phyloP scores from a whole-genome alignment of 2,329 filamentous ascomycete species.

The Colletotrichum euphorbiae region DNA sequence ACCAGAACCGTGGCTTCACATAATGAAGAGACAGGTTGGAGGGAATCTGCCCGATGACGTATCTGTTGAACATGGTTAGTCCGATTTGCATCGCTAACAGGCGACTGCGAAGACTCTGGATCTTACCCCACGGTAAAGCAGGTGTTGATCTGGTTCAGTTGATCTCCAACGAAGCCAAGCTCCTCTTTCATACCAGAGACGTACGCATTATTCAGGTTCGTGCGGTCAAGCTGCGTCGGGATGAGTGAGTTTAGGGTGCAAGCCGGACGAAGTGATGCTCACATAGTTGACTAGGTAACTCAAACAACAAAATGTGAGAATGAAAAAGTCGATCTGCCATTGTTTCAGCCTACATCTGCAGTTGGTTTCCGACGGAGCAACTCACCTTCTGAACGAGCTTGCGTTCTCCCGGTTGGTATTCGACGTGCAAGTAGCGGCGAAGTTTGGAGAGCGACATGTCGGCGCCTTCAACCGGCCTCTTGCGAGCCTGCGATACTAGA shows the following conservation, averaged over 20 bases:
- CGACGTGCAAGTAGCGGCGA: constrained; percentile 49
- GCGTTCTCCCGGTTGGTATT: constrained; percentile 53
- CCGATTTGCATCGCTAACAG: too few relatives aligned
- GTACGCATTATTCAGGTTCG: constrained; percentile 52
- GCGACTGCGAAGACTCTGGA: too few relatives aligned
- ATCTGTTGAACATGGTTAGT: constrained; percentile 40
- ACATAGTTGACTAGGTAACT: constrained; percentile 68
- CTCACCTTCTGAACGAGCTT: constrained; percentile 66
- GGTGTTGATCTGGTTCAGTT: constrained; percentile 65
- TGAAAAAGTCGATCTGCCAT: constrained; percentile 65
- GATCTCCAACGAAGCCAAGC: constrained; percentile 47
- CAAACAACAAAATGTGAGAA: constrained; percentile 72
- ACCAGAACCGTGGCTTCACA: constrained; percentile 71
- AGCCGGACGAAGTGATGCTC: constrained; percentile 39
- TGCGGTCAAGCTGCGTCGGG: constrained; percentile 36
- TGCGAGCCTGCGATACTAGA: not conserved
- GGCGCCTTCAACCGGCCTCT: not conserved
- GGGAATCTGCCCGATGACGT: constrained; percentile 69
- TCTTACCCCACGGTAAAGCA: constrained; percentile 58
- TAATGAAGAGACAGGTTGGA: constrained; percentile 73
- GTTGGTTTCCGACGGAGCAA: not conserved
- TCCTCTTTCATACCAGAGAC: constrained; percentile 55
- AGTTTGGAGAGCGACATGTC: constrained; percentile 38
- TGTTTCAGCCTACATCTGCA: not conserved
- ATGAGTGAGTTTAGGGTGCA: not conserved